phyloP scores from a whole-genome alignment of 2,329 filamentous ascomycete genomes.

The Metarhizium robertsii region DNA sequence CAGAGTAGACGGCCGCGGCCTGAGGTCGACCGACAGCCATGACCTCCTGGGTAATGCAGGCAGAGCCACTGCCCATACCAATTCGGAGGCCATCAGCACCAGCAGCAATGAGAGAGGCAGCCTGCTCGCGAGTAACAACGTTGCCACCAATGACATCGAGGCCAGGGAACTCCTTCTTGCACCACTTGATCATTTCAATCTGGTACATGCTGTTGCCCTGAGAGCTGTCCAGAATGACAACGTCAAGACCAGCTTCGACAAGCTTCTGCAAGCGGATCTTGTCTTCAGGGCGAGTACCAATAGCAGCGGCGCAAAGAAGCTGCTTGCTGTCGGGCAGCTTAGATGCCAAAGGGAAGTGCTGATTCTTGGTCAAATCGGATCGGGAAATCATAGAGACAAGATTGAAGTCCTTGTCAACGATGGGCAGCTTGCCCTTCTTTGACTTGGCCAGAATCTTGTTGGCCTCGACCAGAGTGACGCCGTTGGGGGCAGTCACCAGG shows the following conservation, averaged over 20 bases:
- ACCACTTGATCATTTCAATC: slow-evolving; percentile 95
- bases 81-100: slow-evolving; percentile 95
- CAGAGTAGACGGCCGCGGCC: slow-evolving; percentile 84
- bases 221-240: slow-evolving; percentile 90
- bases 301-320: slow-evolving; percentile 87
- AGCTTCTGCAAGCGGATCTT: slow-evolving; percentile 78
- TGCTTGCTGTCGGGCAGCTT: slow-evolving; percentile 97
- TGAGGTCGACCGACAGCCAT: slow-evolving; percentile 98
- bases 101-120: slow-evolving; percentile 81
- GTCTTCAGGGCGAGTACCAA: slow-evolving; percentile 91
- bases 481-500: slow-evolving; percentile 76
- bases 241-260: slow-evolving; percentile 88
- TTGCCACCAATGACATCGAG: slow-evolving; percentile 97
- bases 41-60: slow-evolving; percentile 98
- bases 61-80: slow-evolving; percentile 96
- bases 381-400: slow-evolving; percentile 86
- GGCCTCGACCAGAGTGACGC: slow-evolving; percentile 77
- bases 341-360: slow-evolving; percentile 91
- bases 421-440: slow-evolving; percentile 97
- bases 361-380: slow-evolving; percentile 97
- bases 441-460: slow-evolving; percentile 90
- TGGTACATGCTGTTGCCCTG: slow-evolving; percentile 99
- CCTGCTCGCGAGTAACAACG: slow-evolving; percentile 95
- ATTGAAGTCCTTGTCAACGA: slow-evolving; percentile 75
- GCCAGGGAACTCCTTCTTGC: slow-evolving; percentile 76